Base-by-base conservation (phyloP, 768 basidiomycete genomes). In the Leucocoprinus sp. region DNA sequence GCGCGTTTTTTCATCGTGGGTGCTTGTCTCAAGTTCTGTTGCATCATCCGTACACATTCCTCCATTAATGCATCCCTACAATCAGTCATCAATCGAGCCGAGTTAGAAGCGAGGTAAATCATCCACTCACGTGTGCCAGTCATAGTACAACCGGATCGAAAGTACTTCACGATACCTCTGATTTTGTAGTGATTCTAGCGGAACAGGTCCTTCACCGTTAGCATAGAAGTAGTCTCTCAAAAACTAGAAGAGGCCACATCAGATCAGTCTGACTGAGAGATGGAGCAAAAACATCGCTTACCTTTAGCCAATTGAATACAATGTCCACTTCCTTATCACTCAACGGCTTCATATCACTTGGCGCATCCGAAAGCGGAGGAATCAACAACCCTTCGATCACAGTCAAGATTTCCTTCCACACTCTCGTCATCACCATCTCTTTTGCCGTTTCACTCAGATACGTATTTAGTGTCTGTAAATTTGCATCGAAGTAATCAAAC, bases 221-320 rank as follows among this genome's bases (percentile, higher is more conserved):
- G 89, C 92, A 59, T 96, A 82, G 71, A 97, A 97, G 68, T 92
- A 99, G 60, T 96, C 90, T 46, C 84, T 72, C 60, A 99, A 57
- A 71, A 97, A 97, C 90, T 95, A 50, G 5, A 36, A 15, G 14
- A 36, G 5, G 21, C 5, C 23, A 14, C 47, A 22, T 36, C 29
- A 21, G 34, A 11, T n/a, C 4, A 23, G 24, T 39, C 9, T 12
- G 7, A 5, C 29, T 15, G 5, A 4, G 21, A 27, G 8, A 9
- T 5, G 14, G 2, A 29, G 5, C 26, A 29, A 4, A 5, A 12
- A 28, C n/a, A n/a, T n/a, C n/a, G n/a, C 50, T 14, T 46, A 88
- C 93, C 80, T 93, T 93, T 43, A 98, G 62, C 91, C 96, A 97
- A 61, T 93, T 95, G 69, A 97, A 91, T n/a, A 93, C 95, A 49